These are phyloP conservation scores for Metschnikowia aberdeeniae DNA, from an alignment of 805 yeast species.

Conservation along the genomic window DNA sequence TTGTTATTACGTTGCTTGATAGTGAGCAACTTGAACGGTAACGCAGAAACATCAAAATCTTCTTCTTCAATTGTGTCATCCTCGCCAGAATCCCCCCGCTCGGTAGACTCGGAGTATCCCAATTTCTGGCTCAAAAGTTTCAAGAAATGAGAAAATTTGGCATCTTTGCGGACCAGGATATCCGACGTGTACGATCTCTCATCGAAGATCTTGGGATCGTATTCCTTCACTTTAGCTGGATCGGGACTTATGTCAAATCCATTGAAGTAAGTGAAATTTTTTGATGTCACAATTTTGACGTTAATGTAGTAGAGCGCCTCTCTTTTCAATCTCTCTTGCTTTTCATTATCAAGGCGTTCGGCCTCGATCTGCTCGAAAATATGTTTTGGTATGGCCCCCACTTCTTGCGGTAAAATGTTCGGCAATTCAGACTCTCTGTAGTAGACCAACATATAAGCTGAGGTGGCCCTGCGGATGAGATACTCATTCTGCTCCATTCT, in stretches of 20 bases:
- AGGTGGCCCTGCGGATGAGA: slow-evolving; percentile 71
- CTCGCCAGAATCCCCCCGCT: slow-evolving; percentile 12
- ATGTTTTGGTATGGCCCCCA: slow-evolving; percentile 50
- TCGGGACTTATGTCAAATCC: slow-evolving; percentile 80
- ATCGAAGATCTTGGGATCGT: slow-evolving; percentile 47
- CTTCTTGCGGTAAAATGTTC: slow-evolving; percentile 55
- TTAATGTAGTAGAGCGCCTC: slow-evolving; percentile 50
- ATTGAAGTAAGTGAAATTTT: slow-evolving; percentile 53
- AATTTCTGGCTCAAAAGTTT: slow-evolving; percentile 45
- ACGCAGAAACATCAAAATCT: slow-evolving; percentile 6
- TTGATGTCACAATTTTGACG: slow-evolving; percentile 52
- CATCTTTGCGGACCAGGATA: slow-evolving; percentile 54
- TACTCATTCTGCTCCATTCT: slow-evolving; percentile 62
- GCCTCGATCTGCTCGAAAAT: slow-evolving; percentile 60
- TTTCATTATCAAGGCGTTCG: slow-evolving; percentile 58
- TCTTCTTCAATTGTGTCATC: slow-evolving; percentile 5
- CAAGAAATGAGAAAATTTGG: slow-evolving; percentile 48
- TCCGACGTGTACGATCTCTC: slow-evolving; percentile 45
- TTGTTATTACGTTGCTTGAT: slow-evolving; percentile 66
- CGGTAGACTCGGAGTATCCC: slow-evolving; percentile 24
- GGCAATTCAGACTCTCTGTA: slow-evolving; percentile 59
- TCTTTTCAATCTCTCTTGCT: slow-evolving; percentile 55
- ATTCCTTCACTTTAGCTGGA: slow-evolving; percentile 40
- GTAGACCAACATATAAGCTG: slow-evolving; percentile 96
- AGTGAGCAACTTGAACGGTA: slow-evolving; percentile 55